phyloP scores from a whole-genome alignment of 2,329 filamentous ascomycete genomes.

The Pseudogymnoascus sp. region DNA sequence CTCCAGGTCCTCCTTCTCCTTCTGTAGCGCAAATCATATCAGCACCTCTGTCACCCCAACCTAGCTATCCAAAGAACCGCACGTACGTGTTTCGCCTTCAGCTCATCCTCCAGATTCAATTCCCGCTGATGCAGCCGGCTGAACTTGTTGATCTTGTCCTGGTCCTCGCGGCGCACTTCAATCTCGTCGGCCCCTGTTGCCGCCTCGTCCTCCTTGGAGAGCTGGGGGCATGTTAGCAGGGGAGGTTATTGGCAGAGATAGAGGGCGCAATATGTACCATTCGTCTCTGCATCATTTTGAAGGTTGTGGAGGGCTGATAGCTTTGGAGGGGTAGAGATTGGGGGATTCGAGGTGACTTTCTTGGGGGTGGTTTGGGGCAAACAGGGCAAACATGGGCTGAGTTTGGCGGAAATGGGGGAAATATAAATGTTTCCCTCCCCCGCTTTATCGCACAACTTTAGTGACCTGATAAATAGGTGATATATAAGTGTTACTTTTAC shows the following conservation, averaged over 20 bases:
- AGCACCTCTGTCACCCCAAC: slow-evolving; percentile 11
- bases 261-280: slow-evolving; percentile 39
- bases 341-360: not conserved
- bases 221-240: slow-evolving; percentile 41
- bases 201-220: slow-evolving; percentile 87
- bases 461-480: not conserved
- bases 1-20: slow-evolving; percentile 96
- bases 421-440: not conserved
- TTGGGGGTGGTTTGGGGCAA: not conserved
- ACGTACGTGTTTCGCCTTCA: slow-evolving; percentile 68
- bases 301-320: not conserved
- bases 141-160: slow-evolving; percentile 98
- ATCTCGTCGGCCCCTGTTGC: slow-evolving; percentile 67
- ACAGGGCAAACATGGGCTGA: not conserved
- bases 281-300: slow-evolving; percentile 46
- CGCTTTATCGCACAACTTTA: not conserved
- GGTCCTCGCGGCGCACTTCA: slow-evolving; percentile 90
- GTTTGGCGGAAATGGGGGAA: not conserved
- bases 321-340: slow-evolving; percentile 4
- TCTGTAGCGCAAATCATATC: slow-evolving; percentile 46
- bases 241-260: slow-evolving; percentile 14
- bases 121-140: slow-evolving; percentile 88
- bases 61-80: not conserved
- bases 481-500: not conserved
- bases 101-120: slow-evolving; percentile 65